These are phyloP conservation scores for Cutaneotrichosporon sp. DNA, from an alignment of 1,284 basidiomycete species.

Conservation along the genomic window DNA sequence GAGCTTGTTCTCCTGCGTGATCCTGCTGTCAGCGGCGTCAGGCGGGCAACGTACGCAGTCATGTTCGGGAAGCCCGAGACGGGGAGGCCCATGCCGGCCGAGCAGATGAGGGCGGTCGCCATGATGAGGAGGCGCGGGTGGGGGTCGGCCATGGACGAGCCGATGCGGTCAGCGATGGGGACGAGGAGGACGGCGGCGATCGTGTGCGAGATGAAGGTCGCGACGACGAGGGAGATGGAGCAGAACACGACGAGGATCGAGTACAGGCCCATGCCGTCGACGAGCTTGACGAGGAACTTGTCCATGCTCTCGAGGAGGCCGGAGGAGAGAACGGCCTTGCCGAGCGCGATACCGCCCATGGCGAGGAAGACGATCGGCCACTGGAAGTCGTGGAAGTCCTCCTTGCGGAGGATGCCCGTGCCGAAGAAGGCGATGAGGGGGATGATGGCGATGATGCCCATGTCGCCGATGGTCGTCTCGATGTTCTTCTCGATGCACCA, in stretches of 20 bases:
- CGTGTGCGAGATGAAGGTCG: conserved; percentile 79
- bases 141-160: conserved; percentile 66
- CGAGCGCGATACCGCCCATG: conserved; percentile 98
- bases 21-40: conserved; percentile 58
- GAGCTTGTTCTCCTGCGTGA: conserved; percentile 92
- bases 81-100: conserved; percentile 96
- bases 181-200: conserved; percentile 95
- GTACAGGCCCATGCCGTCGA: conserved; percentile 74
- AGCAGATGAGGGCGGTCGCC: conserved; percentile 86
- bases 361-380: conserved; percentile 92
- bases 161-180: conserved; percentile 92
- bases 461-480: conserved; percentile 81
- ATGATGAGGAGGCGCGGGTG: conserved; percentile 83
- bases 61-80: conserved; percentile 98
- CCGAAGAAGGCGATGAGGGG: conserved; percentile 95
- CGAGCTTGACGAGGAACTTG: conserved; percentile 65
- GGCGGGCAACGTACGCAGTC: conserved; percentile 69
- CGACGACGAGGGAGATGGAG: conserved; percentile 76
- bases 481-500: conserved; percentile 91
- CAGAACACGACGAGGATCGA: conserved; percentile 83
- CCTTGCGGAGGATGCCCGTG: conserved; percentile 91
- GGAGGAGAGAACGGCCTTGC: conserved; percentile 88
- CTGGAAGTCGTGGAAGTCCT: conserved; percentile 91
- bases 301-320: conserved; percentile 83
- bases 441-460: conserved; percentile 95